These are phyloP conservation scores for Penicillium sp. DNA, from an alignment of 2,329 filamentous ascomycete genomes.

Conservation along the genomic window DNA sequence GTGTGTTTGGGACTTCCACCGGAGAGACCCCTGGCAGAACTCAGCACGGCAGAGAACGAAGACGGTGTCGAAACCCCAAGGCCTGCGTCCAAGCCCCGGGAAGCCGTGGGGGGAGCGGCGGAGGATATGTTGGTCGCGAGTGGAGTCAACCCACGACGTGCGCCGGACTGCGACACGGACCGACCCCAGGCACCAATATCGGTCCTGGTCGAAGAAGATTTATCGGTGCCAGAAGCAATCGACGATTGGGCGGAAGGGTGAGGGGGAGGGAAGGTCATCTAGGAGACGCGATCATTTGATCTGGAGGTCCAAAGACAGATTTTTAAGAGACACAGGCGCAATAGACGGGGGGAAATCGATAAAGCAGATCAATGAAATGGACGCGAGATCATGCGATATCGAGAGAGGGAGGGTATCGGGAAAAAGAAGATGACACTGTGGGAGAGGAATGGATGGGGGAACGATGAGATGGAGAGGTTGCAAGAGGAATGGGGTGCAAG, in stretches of 20 bases:
- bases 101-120: slow-evolving; percentile 35
- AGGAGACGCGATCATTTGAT: slow-evolving; percentile 47
- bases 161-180: slow-evolving; percentile 46
- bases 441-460: slow-evolving; percentile 15
- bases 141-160: slow-evolving; percentile 51
- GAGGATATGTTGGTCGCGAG: slow-evolving; percentile 47
- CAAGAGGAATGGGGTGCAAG: slow-evolving; percentile 16
- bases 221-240: slow-evolving; percentile 45
- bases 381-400: slow-evolving; percentile 7
- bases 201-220: slow-evolving; percentile 39
- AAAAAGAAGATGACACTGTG: slow-evolving; percentile 13
- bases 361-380: slow-evolving; percentile 10
- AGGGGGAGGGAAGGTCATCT: slow-evolving; percentile 51
- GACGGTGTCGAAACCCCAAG: slow-evolving; percentile 42
- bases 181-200: slow-evolving; percentile 52
- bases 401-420: slow-evolving; percentile 6
- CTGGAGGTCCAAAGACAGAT: slow-evolving; percentile 33
- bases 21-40: slow-evolving; percentile 43
- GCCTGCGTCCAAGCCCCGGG: slow-evolving; percentile 35
- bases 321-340: slow-evolving; percentile 22
- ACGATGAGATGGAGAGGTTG: slow-evolving; percentile 18
- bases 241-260: slow-evolving; percentile 45
- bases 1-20: slow-evolving; percentile 48
- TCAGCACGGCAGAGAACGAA: slow-evolving; percentile 47
- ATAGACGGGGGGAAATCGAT: slow-evolving; percentile 14